Evolutionary conservation across 768 basidiomycete genomes (phyloP), one percentile per base, ranked within the genome.

Genomic region (Suillus fuscotomentosus): DNA sequence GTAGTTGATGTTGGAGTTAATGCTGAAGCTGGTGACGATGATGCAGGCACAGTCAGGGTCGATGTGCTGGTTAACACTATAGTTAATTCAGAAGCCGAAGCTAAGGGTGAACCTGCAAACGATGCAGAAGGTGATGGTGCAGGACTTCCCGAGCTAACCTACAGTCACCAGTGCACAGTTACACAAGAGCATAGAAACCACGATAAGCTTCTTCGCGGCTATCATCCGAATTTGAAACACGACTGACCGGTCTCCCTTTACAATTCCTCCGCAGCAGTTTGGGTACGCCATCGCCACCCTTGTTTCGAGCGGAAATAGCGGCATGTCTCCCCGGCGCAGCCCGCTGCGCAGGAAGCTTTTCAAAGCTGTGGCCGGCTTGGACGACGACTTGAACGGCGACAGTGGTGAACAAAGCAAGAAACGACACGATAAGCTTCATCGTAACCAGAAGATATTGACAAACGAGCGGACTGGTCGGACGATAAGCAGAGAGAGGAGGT

Each of bases 381-480:
- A 69, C 75, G 55, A 69, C 65, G 41, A 73, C 36, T 38, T 38
- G 36, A 38, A 38, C 72, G 60, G 66, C 63, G 60, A 72, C 64
- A 51, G 68, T 68, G 56, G 68, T 67, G 64, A 79, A 68, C 50
- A 80, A 70, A 65, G 81, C 71, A 60, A 86, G 71, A 68, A 81
- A 65, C 43, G 82, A 71, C 67, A 79, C 70, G 60, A 77, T 69
- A 66, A 82, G 64, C 78, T 80, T 84, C 85, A 86, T 85, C 65
- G 66, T 60, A 45, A 22, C 61, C 57, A 63, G 53, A 54, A 54
- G 61, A 71, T 70, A 38, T 60, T 67, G 63, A 62, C 68, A 67
- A 64, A 56, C 47, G 61, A 61, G 57, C 14, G 55, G 59, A 22
- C 2, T 31, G 39, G n/a, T 36, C 62, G 65, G 61, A 66, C 34